Conservation (phyloP, 441 rosid species). For the Corymbia citriodora region DNA sequence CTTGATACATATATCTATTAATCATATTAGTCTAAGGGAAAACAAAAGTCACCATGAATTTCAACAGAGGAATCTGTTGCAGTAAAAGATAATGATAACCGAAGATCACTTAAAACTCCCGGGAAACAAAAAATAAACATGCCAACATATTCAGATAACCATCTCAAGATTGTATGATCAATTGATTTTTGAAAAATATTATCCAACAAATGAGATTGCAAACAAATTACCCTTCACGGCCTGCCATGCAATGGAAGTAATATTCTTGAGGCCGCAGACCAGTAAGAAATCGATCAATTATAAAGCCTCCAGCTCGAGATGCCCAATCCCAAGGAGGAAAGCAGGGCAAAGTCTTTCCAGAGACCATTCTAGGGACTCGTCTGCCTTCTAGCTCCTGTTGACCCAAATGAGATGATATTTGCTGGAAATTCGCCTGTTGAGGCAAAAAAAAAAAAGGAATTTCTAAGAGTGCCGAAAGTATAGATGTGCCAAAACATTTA, state of each 20-base stretch:
- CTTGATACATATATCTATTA: not conserved
- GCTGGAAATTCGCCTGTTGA: constrained; percentile 95
- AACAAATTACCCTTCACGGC: constrained; percentile 89
- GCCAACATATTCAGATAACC: not conserved
- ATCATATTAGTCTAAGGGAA: not conserved
- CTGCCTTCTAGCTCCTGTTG: constrained; percentile 99
- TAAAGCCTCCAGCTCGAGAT: constrained; percentile 97
- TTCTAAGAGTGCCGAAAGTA: not conserved
- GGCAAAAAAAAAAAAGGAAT: not conserved
- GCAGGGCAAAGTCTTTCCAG: constrained; percentile 98
- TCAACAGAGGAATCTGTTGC: not conserved
- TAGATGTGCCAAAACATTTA: not conserved
- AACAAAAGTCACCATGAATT: not conserved
- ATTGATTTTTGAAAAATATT: not conserved
- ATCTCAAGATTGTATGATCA: not conserved
- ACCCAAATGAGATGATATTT: constrained; percentile 94
- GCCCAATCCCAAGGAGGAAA: constrained; percentile 99
- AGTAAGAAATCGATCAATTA: constrained; percentile 91
- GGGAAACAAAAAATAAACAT: not conserved
- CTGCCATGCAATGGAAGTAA: constrained; percentile 99
- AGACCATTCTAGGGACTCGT: constrained; percentile 98
- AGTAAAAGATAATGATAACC: not conserved
- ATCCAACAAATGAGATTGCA: not conserved
- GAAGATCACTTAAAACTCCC: not conserved
- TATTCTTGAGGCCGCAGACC: constrained; percentile 99